A percentile compares a stretch with the other conserved stretches of the same genome.
phyloP scores from a whole-genome alignment of 192 early-diverging fungal genomes.

The Coemansia pectinata region DNA sequence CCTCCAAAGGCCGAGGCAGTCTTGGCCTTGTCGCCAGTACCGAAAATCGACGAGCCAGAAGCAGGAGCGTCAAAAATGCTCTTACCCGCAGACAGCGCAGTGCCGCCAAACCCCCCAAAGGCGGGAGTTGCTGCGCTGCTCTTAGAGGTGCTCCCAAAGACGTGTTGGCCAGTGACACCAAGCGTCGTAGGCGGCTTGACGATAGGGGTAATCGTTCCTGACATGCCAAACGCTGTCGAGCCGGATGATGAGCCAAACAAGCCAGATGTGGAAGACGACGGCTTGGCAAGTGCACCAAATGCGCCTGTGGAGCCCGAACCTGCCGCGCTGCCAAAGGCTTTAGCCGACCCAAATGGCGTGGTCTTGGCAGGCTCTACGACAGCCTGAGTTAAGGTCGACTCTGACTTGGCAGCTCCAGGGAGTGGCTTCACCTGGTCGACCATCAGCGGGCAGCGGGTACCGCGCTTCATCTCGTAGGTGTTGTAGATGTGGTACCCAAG shows the following conservation, averaged over 20 bases:
- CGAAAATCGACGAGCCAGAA: slow-evolving; percentile 29
- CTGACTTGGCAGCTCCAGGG: background rate
- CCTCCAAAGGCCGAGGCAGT: slow-evolving; percentile 11
- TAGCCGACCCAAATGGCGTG: slow-evolving; percentile 18
- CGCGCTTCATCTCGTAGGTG: slow-evolving; percentile 49
- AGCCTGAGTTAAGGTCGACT: background rate
- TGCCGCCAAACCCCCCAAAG: slow-evolving; percentile 23
- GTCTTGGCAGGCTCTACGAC: slow-evolving; percentile 6
- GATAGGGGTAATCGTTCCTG: slow-evolving; percentile 12
- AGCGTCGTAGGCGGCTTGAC: slow-evolving; percentile 23
- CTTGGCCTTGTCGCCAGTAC: slow-evolving; percentile 13
- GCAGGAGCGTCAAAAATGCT: slow-evolving; percentile 39
- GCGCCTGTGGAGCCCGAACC: background rate
- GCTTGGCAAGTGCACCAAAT: slow-evolving; percentile 5
- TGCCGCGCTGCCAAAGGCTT: background rate
- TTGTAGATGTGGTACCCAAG: slow-evolving; percentile 70
- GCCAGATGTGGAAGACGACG: background rate
- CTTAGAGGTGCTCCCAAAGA: slow-evolving; percentile 37
- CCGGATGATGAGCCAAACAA: slow-evolving; percentile 9
- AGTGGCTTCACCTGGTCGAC: slow-evolving; percentile 20
- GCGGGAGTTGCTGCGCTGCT: slow-evolving; percentile 17
- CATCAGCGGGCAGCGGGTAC: slow-evolving; percentile 49
- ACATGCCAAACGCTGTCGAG: slow-evolving; percentile 26
- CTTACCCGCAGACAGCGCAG: background rate
- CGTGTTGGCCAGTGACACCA: slow-evolving; percentile 18